phyloP scores from a whole-genome alignment of 2,329 filamentous ascomycete genomes.

The Mycocentrospora acerina region DNA sequence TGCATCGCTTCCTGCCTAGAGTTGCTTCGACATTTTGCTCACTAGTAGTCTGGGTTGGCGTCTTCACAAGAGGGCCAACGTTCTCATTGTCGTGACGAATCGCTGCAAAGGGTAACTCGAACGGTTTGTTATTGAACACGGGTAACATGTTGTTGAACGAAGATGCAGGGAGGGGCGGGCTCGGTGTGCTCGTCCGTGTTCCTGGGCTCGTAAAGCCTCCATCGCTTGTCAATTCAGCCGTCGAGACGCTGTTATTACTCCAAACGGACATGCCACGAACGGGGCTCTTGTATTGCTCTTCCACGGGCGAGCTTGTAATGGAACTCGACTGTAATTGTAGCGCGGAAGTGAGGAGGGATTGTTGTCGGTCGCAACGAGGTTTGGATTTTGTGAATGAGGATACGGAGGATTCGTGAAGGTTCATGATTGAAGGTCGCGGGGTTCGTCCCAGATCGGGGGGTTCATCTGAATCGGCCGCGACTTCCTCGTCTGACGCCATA shows the following conservation, averaged over 20 bases:
- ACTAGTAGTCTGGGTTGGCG: conserved; percentile 33
- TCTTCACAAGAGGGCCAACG: conserved; percentile 27
- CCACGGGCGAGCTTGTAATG: conserved; percentile 37
- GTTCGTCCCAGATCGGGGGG: conserved; percentile 71
- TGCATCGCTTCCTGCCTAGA: conserved; percentile 79
- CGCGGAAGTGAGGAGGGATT: conserved; percentile 85
- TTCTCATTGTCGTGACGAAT: conserved; percentile 41
- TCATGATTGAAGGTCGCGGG: conserved; percentile 44
- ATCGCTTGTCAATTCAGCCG: conserved; percentile 91
- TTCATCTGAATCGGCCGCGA: conserved; percentile 78
- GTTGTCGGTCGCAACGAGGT: conserved; percentile 58
- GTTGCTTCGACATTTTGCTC: conserved; percentile 64
- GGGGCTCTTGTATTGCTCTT: conserved; percentile 44
- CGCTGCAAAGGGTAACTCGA: conserved; percentile 41
- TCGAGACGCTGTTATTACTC: conserved; percentile 81
- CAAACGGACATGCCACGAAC: conserved; percentile 64
- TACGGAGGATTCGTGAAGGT: conserved; percentile 41
- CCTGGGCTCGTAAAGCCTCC: conserved; percentile 84
- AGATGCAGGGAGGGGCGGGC: conserved; percentile 73
- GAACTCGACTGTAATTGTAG: conserved; percentile 62
- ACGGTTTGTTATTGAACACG: conserved; percentile 41
- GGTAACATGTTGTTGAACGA: conserved; percentile 43
- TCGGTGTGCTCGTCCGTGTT: conserved; percentile 80
- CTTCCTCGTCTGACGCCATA: conserved; percentile 58
- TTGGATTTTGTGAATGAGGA: conserved; percentile 52